Evolutionary conservation across 1,139 yeast species (phyloP).

Genomic region (Pichia terricola): DNA sequence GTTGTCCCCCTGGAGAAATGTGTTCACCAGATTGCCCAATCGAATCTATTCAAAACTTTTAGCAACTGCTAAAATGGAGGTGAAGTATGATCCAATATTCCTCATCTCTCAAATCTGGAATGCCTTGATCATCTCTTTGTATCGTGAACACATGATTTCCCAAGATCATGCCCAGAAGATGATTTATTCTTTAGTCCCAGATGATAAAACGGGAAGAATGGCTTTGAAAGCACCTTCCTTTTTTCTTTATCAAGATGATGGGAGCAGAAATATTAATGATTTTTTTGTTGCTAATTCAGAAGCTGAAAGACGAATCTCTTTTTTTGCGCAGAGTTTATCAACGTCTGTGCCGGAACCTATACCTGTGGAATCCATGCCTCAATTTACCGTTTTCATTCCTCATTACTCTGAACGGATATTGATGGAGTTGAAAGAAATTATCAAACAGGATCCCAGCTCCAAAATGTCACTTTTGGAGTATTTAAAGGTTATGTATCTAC

Average conservation of each 20-base stretch:
- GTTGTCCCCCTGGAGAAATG: conserved; percentile 81
- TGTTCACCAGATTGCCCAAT: conserved; percentile 65
- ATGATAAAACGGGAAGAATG: conserved; percentile 30
- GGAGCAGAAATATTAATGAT: conserved; percentile 28
- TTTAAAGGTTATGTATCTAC: conserved; percentile 54
- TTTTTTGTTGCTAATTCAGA: conserved; percentile 52
- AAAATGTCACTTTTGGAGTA: conserved; percentile 67
- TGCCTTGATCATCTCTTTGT: conserved; percentile 65
- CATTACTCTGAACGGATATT: conserved; percentile 75
- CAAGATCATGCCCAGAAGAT: conserved; percentile 57
- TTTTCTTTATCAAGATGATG: conserved; percentile 70
- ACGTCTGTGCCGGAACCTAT: conserved; percentile 68
- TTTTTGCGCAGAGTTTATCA: conserved; percentile 80
- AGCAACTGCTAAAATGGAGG: conserved; percentile 40
- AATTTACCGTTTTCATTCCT: conserved; percentile 78
- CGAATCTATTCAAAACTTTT: conserved; percentile 60
- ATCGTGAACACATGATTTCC: conserved; percentile 68
- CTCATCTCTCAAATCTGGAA: conserved; percentile 74
- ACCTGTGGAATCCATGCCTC: conserved; percentile 67
- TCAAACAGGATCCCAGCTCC: conserved; percentile 49
- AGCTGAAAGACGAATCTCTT: conserved; percentile 73
- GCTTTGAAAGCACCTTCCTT: conserved; percentile 53
- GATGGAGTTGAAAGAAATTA: conserved; percentile 54
- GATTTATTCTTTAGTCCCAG: conserved; percentile 42
- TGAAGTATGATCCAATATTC: conserved; percentile 37